A percentile compares a stretch with the other conserved stretches of the same genome.
phyloP scores from a whole-genome alignment of 2,329 filamentous ascomycete species.

The Hymenoscyphus scutula region DNA sequence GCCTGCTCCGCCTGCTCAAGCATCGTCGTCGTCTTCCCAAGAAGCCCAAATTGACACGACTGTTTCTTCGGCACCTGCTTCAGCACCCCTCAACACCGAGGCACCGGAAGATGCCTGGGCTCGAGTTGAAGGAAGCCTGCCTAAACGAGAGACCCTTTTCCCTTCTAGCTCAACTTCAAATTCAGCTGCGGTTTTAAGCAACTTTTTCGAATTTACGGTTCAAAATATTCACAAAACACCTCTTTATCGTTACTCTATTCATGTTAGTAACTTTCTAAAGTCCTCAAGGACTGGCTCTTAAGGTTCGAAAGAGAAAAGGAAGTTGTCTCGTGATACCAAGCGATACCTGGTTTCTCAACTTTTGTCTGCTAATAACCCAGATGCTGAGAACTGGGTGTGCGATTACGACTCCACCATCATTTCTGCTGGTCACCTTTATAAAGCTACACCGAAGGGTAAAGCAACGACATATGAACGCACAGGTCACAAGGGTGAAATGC shows the following conservation, averaged over 20 bases:
- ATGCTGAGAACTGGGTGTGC: background rate
- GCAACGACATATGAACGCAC: background rate
- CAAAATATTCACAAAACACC: background rate
- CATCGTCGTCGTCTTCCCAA: background rate
- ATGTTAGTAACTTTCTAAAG: background rate
- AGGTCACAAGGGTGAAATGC: background rate
- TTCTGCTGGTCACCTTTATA: background rate
- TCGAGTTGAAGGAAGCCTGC: background rate
- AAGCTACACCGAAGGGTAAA: background rate
- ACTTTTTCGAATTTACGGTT: background rate
- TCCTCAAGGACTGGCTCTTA: too few relatives aligned
- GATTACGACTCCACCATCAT: constrained; percentile 10
- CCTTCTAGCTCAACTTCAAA: background rate
- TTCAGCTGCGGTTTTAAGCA: background rate
- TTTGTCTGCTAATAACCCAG: background rate
- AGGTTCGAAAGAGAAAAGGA: background rate
- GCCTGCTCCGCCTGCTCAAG: too few relatives aligned
- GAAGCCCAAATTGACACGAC: background rate
- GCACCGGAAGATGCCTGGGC: background rate
- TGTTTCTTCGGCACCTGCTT: too few relatives aligned
- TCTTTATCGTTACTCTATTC: background rate
- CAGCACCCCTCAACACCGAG: background rate
- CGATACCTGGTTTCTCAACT: background rate
- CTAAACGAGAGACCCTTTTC: background rate
- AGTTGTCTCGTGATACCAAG: background rate